phyloP scores from a whole-genome alignment of 768 basidiomycete species.

The Rhodotorula sphaerocarpa region DNA sequence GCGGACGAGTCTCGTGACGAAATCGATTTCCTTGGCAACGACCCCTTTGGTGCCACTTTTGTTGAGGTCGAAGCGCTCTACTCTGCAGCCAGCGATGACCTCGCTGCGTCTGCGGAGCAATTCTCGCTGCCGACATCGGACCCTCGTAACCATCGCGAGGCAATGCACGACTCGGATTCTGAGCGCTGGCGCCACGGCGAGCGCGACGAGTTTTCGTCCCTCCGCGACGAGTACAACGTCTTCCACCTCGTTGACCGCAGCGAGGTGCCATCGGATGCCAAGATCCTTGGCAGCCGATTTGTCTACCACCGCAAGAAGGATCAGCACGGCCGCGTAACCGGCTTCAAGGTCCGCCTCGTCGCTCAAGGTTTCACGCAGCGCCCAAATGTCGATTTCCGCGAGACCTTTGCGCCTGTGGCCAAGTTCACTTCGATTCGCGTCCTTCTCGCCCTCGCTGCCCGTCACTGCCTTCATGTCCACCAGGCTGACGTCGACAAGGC shows the following conservation, averaged over 20 bases:
- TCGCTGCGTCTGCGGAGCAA: neutral
- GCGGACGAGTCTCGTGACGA: neutral
- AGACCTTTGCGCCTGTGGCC: slow-evolving; percentile 41
- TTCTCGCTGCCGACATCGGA: neutral
- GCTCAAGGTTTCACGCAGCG: slow-evolving; percentile 48
- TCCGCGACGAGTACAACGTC: slow-evolving; percentile 45
- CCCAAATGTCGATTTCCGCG: slow-evolving; percentile 43
- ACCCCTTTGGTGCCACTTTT: neutral
- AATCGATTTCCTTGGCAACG: neutral
- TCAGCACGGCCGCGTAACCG: slow-evolving; percentile 42
- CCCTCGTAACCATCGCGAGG: slow-evolving; percentile 8
- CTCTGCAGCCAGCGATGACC: neutral
- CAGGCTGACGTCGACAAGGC: slow-evolving; percentile 39
- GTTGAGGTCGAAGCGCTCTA: neutral
- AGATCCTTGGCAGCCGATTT: slow-evolving; percentile 46
- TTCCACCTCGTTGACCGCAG: slow-evolving; percentile 35
- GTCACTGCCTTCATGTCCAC: slow-evolving; percentile 44
- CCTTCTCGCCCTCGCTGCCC: slow-evolving; percentile 46
- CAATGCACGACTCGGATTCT: neutral
- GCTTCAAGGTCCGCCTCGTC: slow-evolving; percentile 48
- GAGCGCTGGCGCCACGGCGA: slow-evolving; percentile 14
- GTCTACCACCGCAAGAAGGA: slow-evolving; percentile 48
- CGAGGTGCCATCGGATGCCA: slow-evolving; percentile 39
- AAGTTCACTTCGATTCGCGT: slow-evolving; percentile 37
- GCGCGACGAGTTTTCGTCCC: too few relatives aligned